A percentile compares a stretch with the other conserved stretches of the same genome.
Conservation (phyloP, 2,329 filamentous ascomycete genomes). For the Hypoxylon sp. region DNA sequence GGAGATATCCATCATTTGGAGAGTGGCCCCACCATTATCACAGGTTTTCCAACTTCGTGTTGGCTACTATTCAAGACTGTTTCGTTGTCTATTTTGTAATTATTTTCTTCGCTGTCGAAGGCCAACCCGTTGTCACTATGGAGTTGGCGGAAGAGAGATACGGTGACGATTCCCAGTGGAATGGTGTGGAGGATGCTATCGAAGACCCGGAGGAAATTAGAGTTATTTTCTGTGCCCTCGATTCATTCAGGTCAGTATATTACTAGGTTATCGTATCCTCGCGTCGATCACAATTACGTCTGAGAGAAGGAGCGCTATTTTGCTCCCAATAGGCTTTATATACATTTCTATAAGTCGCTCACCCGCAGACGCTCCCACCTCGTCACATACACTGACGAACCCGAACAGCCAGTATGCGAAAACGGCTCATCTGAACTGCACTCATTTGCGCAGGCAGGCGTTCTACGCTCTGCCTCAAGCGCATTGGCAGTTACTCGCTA, state of each 20-base stretch:
- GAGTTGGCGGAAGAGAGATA: conserved; percentile 26
- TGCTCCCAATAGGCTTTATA: conserved; percentile 34
- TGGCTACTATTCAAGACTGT: conserved; percentile 29
- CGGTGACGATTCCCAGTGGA: conserved; percentile 65
- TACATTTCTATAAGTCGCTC: conserved; percentile 23
- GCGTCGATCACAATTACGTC: conserved; percentile 22
- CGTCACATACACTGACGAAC: conserved; percentile 38
- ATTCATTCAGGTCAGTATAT: conserved; percentile 85
- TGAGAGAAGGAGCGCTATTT: conserved; percentile 34
- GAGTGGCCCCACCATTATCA: conserved; percentile 34
- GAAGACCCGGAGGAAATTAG: conserved; percentile 84
- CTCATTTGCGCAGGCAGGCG: conserved; percentile 88
- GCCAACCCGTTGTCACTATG: conserved; percentile 29
- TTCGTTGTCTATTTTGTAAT: conserved; percentile 9
- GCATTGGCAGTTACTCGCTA: conserved; percentile 87
- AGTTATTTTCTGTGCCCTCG: conserved; percentile 85
- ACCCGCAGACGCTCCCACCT: conserved; percentile 7
- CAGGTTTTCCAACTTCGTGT: conserved; percentile 18
- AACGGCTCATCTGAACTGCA: conserved; percentile 89
- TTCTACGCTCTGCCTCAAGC: conserved; percentile 90
- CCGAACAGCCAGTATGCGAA: conserved; percentile 82
- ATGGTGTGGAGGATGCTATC: conserved; percentile 74
- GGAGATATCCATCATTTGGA: conserved; percentile 33
- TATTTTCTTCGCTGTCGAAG: conserved; percentile 6
- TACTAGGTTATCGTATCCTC: conserved; percentile 15